Base-by-base conservation (phyloP, 106 monocot species). In the Apostasia ramifera region DNA sequence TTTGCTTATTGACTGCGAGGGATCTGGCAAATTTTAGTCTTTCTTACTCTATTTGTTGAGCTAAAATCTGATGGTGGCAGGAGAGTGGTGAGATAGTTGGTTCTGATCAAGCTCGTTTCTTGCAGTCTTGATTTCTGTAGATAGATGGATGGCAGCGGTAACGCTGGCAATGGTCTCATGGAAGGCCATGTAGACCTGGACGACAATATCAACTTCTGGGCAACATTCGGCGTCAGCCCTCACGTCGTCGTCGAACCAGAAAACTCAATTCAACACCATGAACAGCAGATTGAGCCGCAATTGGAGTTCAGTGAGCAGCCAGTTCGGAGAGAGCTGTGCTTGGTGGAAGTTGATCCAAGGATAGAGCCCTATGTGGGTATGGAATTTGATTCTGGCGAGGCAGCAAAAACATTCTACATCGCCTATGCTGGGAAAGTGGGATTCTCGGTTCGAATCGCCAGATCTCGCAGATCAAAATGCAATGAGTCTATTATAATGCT, bases 381-480 rank as follows among this genome's bases (percentile, higher is more conserved):
- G 89, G 85, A 82, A 69, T 89, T 89, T 66, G 89, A 89, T 42
- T 85, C 85, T 8, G 85, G 82, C 0, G 89, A 89, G 74, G 85
- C 89, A 0, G 89, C 85, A 2, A 89, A 89, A 66, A 89, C 89
- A 11, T 89, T 85, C 74, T 89, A 89, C 61, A 85, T 89, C 44
- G 89, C 89, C 3, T 89, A 89, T 66, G 89, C 89, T 3, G 85
- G 89, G 4, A 82, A 80, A 9, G 57, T 89, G 1, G 89, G 89
- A 2, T 89, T 89, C 66, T 85, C 89, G 2, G 81, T 89, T 44
- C 77, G 89, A 38, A 83, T 89, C 40, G 85, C 85, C 4, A 55
- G 89, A 3, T 89, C 89, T 2, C 85, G 89, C 49, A 61, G 82
- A 3, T 89, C 89, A 1, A 89, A 89, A 54, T 85, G 82, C 71